Base-by-base conservation (phyloP, 345 rosid species). In the Abelmoschus esculentus region DNA sequence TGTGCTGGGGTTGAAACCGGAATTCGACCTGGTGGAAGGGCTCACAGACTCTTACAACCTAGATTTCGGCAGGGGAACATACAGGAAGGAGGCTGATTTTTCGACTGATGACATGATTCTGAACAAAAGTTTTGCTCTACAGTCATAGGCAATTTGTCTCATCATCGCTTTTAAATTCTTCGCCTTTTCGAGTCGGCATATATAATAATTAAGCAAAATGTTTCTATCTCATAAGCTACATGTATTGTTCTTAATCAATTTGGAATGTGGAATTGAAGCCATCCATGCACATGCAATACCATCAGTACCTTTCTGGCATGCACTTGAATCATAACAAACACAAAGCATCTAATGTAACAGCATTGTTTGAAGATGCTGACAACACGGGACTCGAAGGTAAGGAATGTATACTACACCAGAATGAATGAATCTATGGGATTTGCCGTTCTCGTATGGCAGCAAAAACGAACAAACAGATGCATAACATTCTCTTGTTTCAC, bases 21-120 rank as follows among this genome's bases (percentile, higher is more conserved):
- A 89, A 50, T 91, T 87, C 40, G 85, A 78, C 80, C 87, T 88
- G 55, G 97, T 91, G 52, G 88, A 88, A 70, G 99, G 97, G n/a
- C 99, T 95, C 55, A 70, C 96, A 40, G 99, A 95, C 81, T 91
- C 96, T 22, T 95, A 90, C 90, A 87, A 84, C 69, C 89, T 91
- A 14, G 97, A 91, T 76, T 95, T 95, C 6, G 96, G 97, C 42
- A 80, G 92, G 12, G 97, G 97, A 69, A 91, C 96, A 3, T 90
- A 18, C 86, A 22, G 26, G 73, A 95, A 95, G 76, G 97, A 81
- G 73, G 93, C 97, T 4, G 96, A 95, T 79, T 91, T 95, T 83
- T 74, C 93, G 9, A 95, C 97, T 0, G 97, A 95, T 14, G 99
- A 88, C 83, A 69, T 88, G 76, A 87, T 95, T 66, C 89, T 95